Evolutionary conservation across 2,329 filamentous ascomycete genomes (phyloP).

Genomic region (Neopestalotiopsis sp.): DNA sequence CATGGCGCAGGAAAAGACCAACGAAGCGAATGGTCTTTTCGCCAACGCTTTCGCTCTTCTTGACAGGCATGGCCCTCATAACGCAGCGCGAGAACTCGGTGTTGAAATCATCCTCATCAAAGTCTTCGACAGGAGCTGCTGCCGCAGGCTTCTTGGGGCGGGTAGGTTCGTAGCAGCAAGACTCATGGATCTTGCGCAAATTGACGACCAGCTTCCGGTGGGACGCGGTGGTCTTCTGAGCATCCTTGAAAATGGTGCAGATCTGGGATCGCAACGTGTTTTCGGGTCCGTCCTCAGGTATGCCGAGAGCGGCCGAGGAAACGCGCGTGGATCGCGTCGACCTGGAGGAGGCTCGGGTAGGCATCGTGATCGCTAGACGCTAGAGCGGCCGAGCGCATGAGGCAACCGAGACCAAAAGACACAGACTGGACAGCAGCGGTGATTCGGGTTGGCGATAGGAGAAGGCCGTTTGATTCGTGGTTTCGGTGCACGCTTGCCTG

Average conservation of each 20-base stretch:
- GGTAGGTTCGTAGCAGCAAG: constrained; percentile 72
- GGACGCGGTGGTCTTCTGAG: constrained; percentile 86
- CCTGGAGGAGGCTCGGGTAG: constrained; percentile 51
- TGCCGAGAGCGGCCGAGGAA: constrained; percentile 49
- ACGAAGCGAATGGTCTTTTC: constrained; percentile 87
- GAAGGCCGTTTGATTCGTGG: neutral
- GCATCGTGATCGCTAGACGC: constrained; percentile 45
- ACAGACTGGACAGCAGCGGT: neutral
- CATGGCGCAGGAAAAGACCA: constrained; percentile 81
- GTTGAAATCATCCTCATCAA: constrained; percentile 88
- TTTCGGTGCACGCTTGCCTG: too few relatives aligned
- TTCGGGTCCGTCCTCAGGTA: constrained; percentile 75
- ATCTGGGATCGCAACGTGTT: constrained; percentile 76
- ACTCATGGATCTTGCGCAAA: constrained; percentile 88
- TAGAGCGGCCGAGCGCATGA: neutral
- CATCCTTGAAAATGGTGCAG: constrained; percentile 75
- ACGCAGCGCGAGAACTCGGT: constrained; percentile 83
- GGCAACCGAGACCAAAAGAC: neutral
- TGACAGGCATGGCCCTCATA: constrained; percentile 80
- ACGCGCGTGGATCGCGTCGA: constrained; percentile 52
- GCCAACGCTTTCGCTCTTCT: constrained; percentile 88
- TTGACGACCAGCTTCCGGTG: constrained; percentile 90
- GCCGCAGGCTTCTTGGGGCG: constrained; percentile 54
- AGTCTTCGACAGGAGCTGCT: constrained; percentile 68
- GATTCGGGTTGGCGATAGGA: neutral